Evolutionary conservation across 208 protist species (phyloP), one percentile per base, ranked within the genome.

Genomic region (Kentomonas sorsogonicus): DNA sequence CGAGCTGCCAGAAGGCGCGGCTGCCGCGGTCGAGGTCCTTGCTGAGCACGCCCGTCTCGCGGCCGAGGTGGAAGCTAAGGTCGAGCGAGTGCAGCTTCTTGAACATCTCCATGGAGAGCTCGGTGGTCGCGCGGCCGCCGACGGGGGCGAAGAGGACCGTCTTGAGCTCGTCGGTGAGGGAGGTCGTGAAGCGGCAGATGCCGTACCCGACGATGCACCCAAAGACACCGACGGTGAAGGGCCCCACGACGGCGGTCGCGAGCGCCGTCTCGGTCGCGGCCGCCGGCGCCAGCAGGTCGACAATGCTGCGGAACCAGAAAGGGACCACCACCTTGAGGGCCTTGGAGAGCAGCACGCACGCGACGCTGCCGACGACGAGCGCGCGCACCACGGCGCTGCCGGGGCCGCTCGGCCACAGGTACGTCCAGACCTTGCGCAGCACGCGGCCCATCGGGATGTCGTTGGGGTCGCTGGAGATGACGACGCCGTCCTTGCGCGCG

Each of bases 1-100:
- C 72, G 50, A 96, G 69, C 40, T 77, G 79, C 79, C 86, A 95
- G 63, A 97, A 93, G 33, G 89, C 94, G 41, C 87, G 77, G 52
- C 84, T 96, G 43, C 91, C 94, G 46, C 94, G 86, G 64, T 97
- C 94, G 15, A 97, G 74, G 54, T 93, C 83, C 52, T 88, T 89
- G 58, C 83, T 89, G 26, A 97, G 61, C 46, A 89, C 86, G 63
- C 91, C 94, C 10, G 91, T 97, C 63, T 96, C 83, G 16, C 89
- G 77, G 63, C 80, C 83, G 5, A 97, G 62, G 64, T 97, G 92
- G 56, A 91, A 97, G 38, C 74, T 59, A 11, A 96, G 72, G 62
- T 93, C 86, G 46, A 96, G 85, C 15, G 63, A 53, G 63, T 95
- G 92, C 39, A 97, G 66, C 63, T 95, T 93, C 52, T 73, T 44